Percentiles rank a stretch among this genome's conserved stretches.
These are phyloP conservation scores for Panaeolus cyanescens DNA, from an alignment of 768 basidiomycete genomes.

Conservation along the genomic window DNA sequence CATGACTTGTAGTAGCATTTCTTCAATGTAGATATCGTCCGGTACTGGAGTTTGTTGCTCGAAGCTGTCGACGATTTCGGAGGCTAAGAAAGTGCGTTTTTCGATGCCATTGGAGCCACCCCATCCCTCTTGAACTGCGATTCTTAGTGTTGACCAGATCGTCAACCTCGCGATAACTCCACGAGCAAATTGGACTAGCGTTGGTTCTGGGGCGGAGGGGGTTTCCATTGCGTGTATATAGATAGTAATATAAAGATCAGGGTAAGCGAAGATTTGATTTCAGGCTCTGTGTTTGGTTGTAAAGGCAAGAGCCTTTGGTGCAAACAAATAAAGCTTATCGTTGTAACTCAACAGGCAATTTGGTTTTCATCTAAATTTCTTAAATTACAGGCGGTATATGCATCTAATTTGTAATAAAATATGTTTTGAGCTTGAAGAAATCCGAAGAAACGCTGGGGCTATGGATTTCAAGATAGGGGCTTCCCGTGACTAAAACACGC, in stretches of 20 bases:
- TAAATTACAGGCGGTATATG: no score
- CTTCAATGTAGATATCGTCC: conserved; percentile 80
- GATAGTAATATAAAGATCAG: background rate
- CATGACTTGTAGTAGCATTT: conserved; percentile 81
- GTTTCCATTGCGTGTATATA: background rate
- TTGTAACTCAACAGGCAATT: no score
- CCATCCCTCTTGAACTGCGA: conserved; percentile 87
- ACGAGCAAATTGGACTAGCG: conserved; percentile 78
- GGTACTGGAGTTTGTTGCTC: conserved; percentile 49
- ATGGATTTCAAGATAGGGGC: background rate
- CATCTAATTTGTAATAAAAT: no score
- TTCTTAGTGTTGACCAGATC: conserved; percentile 82
- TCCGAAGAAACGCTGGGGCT: background rate
- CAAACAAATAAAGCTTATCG: background rate
- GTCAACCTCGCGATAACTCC: conserved; percentile 82
- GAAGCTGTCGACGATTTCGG: conserved; percentile 79
- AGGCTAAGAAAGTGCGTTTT: conserved; percentile 87
- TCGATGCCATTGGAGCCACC: conserved; percentile 71
- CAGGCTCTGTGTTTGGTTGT: background rate
- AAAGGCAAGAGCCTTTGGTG: background rate
- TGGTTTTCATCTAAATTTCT: no score
- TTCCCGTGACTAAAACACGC: background rate
- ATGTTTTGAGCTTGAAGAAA: no score
- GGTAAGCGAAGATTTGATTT: background rate
- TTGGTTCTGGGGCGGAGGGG: conserved; percentile 35